phyloP scores from a whole-genome alignment of 805 yeast species.

The Candida ficus region DNA sequence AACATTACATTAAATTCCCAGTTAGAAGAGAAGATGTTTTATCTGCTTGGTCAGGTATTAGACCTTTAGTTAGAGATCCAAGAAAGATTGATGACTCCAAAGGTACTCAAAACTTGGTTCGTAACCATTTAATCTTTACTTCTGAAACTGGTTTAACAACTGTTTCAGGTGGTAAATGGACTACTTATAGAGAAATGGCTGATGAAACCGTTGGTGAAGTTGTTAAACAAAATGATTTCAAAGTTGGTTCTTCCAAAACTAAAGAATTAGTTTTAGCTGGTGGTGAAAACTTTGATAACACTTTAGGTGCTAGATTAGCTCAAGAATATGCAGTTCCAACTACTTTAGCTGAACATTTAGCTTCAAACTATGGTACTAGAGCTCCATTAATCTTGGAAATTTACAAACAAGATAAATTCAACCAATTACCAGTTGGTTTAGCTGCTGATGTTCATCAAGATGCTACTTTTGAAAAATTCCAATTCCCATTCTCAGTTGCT shows the following conservation, averaged over 20 bases:
- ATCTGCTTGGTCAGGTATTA: conserved; percentile 95
- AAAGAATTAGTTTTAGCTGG: conserved; percentile 60
- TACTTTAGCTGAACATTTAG: conserved; percentile 72
- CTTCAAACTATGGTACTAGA: conserved; percentile 85
- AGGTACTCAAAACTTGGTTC: conserved; percentile 80
- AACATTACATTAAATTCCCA: conserved; percentile 83
- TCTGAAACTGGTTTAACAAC: conserved; percentile 77
- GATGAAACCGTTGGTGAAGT: conserved; percentile 83
- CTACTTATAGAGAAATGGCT: conserved; percentile 97
- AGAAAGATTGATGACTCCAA: conserved; percentile 37
- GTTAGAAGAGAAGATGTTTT: conserved; percentile 86
- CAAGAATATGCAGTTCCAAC: conserved; percentile 73
- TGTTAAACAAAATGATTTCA: conserved; percentile 42
- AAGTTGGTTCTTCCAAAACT: conserved; percentile 37
- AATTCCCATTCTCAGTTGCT: conserved; percentile 85
- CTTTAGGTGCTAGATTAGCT: conserved; percentile 71
- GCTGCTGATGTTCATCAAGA: conserved; percentile 33
- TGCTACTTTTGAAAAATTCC: conserved; percentile 45
- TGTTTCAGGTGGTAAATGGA: conserved; percentile 97
- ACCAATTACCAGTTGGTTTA: conserved; percentile 63
- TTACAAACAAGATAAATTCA: conserved; percentile 43
- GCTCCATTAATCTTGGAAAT: conserved; percentile 70
- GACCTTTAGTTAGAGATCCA: conserved; percentile 91
- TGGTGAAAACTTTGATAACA: conserved; percentile 72
- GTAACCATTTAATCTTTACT: conserved; percentile 77